Evolutionary conservation across 2,329 filamentous ascomycete species (phyloP), one percentile per base, ranked within the genome.

Genomic region (Aspergillus ustus): DNA sequence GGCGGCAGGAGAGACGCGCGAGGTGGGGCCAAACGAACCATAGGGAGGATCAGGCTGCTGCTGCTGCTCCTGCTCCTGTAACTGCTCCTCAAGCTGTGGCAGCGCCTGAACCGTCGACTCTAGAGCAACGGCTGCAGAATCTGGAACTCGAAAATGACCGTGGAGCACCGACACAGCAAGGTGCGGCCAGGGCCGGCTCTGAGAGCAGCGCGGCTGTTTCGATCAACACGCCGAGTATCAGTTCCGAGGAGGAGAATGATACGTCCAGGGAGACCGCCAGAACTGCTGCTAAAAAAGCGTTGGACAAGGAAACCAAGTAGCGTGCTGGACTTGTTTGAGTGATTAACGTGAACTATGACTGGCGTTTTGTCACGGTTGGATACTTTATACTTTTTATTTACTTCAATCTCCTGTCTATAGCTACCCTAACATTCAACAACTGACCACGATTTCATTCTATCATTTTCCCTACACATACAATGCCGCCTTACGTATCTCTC

Each of bases 81-180:
- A 5, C 40, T 44, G 28, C 5, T 3, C n/a, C 40, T 25, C 25
- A 25, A 25, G 25, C 25, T n/a, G 31, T 25, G 19, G 13, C 58
- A 48, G 52, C 43, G 11, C 17, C 65, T 7, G 53, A 7, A 13
- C 19, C 34, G n/a, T 15, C 60, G 25, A 61, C 60, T 7, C 51
- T 73, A 7, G 66, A 72, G 53, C 67, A 64, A 29, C 63, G 59
- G 4, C 49, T 70, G 65, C 63, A 67, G 48, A 67, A 66, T 34
- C 53, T 74, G 11, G 63, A 61, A 52, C 59, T 63, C n/a, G 64
- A 67, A 15, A 65, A 59, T 7, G 55, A 61, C 17, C 58, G 60
- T 40, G 3, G 63, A 68, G 20, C 59, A 48, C 45, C 61, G 3
- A 54, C 59, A 4, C 52, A 49, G 19, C 62, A 59, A 29, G 64